phyloP scores from a whole-genome alignment of 257 asterid genomes.

The Handroanthus guayacan region DNA sequence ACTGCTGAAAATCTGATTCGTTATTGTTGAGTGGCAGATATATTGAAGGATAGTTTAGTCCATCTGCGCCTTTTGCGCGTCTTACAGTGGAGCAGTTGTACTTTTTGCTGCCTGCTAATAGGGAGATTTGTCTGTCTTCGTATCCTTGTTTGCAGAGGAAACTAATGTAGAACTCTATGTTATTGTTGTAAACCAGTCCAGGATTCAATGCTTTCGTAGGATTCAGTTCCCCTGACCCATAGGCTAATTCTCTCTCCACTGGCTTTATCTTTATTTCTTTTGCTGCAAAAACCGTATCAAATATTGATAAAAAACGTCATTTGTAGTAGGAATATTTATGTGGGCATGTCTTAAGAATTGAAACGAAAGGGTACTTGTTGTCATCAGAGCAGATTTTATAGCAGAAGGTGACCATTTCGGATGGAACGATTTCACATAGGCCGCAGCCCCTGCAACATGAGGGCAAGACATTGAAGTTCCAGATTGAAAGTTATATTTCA shows the following conservation, averaged over 20 bases:
- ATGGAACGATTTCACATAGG: no score
- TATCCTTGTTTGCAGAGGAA: constrained; percentile 55
- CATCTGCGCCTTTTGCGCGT: constrained; percentile 45
- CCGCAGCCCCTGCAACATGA: no score
- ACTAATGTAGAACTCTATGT: constrained; percentile 36
- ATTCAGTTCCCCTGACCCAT: constrained; percentile 54
- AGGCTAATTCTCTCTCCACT: constrained; percentile 42
- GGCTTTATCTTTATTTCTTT: constrained; percentile 46
- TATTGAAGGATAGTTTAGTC: constrained; percentile 52
- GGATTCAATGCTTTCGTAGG: constrained; percentile 51
- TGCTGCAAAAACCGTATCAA: constrained; percentile 38
- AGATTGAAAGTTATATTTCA: no score
- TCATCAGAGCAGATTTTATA: no score
- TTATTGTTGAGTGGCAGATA: no score
- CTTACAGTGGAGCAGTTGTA: constrained; percentile 41
- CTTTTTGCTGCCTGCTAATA: constrained; percentile 40
- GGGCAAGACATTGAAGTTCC: no score
- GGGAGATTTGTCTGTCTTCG: constrained; percentile 32
- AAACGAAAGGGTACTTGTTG: no score
- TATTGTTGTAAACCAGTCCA: constrained; percentile 32
- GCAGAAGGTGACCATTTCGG: no score
- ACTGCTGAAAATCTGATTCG: no score
- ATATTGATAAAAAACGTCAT: no score
- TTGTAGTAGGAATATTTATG: no score
- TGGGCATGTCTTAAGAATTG: no score